Percentiles rank a stretch among this genome's conserved stretches.
Evolutionary conservation across 805 yeast genomes (phyloP).

Genomic region (Nakazawaea laoshanensis): DNA sequence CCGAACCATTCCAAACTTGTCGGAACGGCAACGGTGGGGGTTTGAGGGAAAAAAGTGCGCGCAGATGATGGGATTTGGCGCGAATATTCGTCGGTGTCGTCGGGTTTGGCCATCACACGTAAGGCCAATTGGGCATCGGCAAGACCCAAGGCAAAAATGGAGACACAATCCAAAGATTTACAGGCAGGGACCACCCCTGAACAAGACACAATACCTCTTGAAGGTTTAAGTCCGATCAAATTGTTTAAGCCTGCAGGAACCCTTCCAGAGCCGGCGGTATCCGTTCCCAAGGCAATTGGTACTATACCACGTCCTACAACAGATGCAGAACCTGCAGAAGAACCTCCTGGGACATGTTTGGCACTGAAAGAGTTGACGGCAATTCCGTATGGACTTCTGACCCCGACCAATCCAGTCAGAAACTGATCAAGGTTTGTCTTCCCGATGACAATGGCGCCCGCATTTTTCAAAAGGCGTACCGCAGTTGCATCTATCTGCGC

Average conservation of each 20-base stretch:
- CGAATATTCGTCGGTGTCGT: slow-evolving; percentile 72
- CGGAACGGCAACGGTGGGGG: slow-evolving; percentile 74
- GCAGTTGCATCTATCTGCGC: slow-evolving; percentile 72
- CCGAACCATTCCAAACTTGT: slow-evolving; percentile 68
- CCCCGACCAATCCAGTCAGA: slow-evolving; percentile 95
- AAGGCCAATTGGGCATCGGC: slow-evolving; percentile 79
- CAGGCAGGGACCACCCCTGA: slow-evolving; percentile 97
- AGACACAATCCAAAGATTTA: slow-evolving; percentile 87
- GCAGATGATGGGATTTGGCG: slow-evolving; percentile 67
- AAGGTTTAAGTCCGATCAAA: slow-evolving; percentile 86
- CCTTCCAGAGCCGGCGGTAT: slow-evolving; percentile 97
- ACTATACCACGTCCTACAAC: slow-evolving; percentile 87
- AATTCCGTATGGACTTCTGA: slow-evolving; percentile 90
- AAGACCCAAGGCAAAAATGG: slow-evolving; percentile 71
- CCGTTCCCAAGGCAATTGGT: slow-evolving; percentile 88
- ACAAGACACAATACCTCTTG: slow-evolving; percentile 81
- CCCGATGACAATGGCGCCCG: slow-evolving; percentile 91
- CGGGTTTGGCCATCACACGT: slow-evolving; percentile 63
- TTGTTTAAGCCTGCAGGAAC: slow-evolving; percentile 96
- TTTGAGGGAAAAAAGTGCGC: slow-evolving; percentile 43
- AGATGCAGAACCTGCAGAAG: slow-evolving; percentile 92
- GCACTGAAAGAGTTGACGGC: slow-evolving; percentile 73
- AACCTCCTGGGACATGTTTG: slow-evolving; percentile 87
- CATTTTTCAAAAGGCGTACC: slow-evolving; percentile 64
- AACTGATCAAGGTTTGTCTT: slow-evolving; percentile 95